These are phyloP conservation scores for Talaromyces proteolyticus DNA, from an alignment of 495 filamentous ascomycete genomes.

Conservation along the genomic window DNA sequence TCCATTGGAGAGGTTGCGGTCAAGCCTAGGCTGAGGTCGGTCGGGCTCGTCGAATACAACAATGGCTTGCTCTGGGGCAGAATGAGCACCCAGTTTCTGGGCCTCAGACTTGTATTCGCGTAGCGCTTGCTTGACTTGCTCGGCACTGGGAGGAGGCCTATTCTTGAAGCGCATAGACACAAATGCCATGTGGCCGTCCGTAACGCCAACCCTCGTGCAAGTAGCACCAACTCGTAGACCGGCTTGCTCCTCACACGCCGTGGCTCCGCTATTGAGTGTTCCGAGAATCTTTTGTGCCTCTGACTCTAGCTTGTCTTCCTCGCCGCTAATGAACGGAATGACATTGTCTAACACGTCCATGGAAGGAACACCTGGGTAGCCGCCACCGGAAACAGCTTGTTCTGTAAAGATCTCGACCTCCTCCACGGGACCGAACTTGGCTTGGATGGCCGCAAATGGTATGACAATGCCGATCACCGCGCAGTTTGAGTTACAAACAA, in stretches of 20 bases:
- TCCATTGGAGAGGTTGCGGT: conserved; percentile 66
- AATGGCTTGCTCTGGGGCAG: conserved; percentile 68
- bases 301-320: conserved; percentile 83
- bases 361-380: conserved; percentile 81
- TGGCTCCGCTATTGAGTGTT: conserved; percentile 54
- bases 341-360: conserved; percentile 75
- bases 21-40: conserved; percentile 78
- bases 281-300: conserved; percentile 86
- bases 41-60: conserved; percentile 74
- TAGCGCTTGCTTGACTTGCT: conserved; percentile 64
- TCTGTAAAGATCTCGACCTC: conserved; percentile 78
- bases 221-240: conserved; percentile 66
- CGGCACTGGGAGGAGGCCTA: conserved; percentile 47
- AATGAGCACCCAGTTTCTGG: conserved; percentile 66
- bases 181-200: conserved; percentile 81
- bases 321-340: conserved; percentile 79
- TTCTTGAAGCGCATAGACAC: conserved; percentile 69
- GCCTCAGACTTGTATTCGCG: conserved; percentile 70
- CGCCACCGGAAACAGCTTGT: conserved; percentile 80
- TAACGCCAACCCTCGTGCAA: conserved; percentile 76
- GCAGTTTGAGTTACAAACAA: conserved; percentile 89
- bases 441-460: conserved; percentile 77
- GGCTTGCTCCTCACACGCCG: conserved; percentile 58
- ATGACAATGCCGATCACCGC: conserved; percentile 85
- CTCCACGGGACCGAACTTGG: conserved; percentile 68